Conservation (phyloP, 768 basidiomycete genomes). For the Phlegmacium glaucopus region DNA sequence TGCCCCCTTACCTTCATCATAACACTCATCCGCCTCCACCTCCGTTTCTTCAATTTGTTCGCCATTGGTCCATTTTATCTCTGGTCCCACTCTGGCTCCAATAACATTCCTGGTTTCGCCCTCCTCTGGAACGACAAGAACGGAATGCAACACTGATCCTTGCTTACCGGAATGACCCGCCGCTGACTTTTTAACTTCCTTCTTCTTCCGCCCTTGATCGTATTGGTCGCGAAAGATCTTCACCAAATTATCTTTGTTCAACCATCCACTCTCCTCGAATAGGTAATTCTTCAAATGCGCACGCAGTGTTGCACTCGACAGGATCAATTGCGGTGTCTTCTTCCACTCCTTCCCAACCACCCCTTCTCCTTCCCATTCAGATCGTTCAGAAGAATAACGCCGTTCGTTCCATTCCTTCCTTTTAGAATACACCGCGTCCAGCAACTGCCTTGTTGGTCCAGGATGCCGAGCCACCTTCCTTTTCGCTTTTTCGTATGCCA, state of each 20-base stretch:
- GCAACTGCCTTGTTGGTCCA: constrained; percentile 52
- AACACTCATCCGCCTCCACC: constrained; percentile 12
- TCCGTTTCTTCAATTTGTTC: constrained; percentile 13
- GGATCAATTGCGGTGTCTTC: constrained; percentile 53
- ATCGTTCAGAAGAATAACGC: constrained; percentile 13
- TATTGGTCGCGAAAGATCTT: constrained; percentile 31
- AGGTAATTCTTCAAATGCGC: constrained; percentile 51
- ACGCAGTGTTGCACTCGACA: constrained; percentile 71
- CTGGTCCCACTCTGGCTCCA: constrained; percentile 32
- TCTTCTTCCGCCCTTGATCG: constrained; percentile 4
- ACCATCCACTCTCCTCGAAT: constrained; percentile 56
- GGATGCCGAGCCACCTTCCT: constrained; percentile 51
- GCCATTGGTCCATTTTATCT: constrained; percentile 19
- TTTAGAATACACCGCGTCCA: constrained; percentile 52
- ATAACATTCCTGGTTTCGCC: constrained; percentile 51
- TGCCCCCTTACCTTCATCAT: constrained; percentile 15
- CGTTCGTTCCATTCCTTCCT: constrained; percentile 27
- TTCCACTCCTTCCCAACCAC: constrained; percentile 10
- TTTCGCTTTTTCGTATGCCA: constrained; percentile 33
- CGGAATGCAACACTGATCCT: constrained; percentile 40
- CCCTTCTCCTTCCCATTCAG: constrained; percentile 18
- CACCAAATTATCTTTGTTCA: constrained; percentile 40
- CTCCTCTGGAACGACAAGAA: constrained; percentile 56
- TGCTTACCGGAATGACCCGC: not conserved
- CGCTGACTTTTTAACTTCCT: not conserved